These are phyloP conservation scores for Mycena rebaudengoi DNA, from an alignment of 768 basidiomycete genomes.

Conservation along the genomic window DNA sequence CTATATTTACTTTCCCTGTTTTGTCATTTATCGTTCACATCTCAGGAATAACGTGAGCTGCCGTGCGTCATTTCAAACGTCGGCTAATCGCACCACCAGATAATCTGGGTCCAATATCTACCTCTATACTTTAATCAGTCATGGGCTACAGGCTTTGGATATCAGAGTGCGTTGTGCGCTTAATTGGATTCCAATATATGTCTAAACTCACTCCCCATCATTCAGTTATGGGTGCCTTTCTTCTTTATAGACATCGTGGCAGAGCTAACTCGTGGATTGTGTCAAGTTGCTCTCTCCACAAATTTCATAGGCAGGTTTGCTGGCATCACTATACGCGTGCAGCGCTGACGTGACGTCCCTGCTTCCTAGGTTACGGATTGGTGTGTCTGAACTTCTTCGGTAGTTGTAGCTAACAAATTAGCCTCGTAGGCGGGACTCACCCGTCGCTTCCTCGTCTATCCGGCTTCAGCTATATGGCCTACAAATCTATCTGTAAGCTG, in stretches of 20 bases:
- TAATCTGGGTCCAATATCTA: slow-evolving; percentile 63
- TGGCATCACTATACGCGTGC: too few species aligned
- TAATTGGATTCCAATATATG: too few species aligned
- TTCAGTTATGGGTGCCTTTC: too few species aligned
- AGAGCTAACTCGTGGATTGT: slow-evolving; percentile 28
- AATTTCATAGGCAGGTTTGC: slow-evolving; percentile 58
- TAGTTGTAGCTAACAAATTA: too few species aligned
- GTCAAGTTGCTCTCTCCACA: slow-evolving; percentile 49
- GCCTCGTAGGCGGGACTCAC: slow-evolving; percentile 61
- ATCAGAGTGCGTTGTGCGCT: slow-evolving; percentile 51
- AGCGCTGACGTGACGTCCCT: too few species aligned
- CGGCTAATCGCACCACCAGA: slow-evolving; percentile 47
- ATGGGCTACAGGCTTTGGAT: slow-evolving; percentile 45
- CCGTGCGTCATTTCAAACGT: not conserved
- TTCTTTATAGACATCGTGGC: slow-evolving; percentile 10
- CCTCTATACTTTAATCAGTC: slow-evolving; percentile 42
- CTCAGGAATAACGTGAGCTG: not conserved
- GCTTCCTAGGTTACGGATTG: too few species aligned
- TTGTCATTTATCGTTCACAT: not conserved
- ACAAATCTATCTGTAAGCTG: too few species aligned
- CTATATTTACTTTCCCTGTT: not conserved
- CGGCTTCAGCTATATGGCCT: slow-evolving; percentile 63
- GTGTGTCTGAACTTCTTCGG: too few species aligned
- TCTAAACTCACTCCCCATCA: too few species aligned
- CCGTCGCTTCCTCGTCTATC: slow-evolving; percentile 67